A percentile compares a stretch with the other conserved stretches of the same genome.
phyloP scores from a whole-genome alignment of 2,329 filamentous ascomycete genomes.

The Paraphaeosphaeria minitans region DNA sequence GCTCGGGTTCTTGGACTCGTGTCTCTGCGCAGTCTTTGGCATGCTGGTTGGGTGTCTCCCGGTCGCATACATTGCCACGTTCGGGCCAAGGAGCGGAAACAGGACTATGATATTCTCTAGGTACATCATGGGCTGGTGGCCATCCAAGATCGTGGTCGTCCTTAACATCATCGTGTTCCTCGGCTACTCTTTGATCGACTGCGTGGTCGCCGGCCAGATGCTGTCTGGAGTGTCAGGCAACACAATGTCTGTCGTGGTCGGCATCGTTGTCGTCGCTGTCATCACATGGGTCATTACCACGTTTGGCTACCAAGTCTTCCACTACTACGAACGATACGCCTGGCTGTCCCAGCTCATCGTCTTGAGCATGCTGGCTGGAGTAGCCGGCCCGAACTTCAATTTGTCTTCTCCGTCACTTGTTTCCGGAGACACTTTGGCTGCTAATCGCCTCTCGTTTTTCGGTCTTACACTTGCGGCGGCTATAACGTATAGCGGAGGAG shows the following conservation, averaged over 20 bases:
- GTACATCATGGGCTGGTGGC: conserved; percentile 68
- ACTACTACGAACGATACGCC: conserved; percentile 70
- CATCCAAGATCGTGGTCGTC: conserved; percentile 66
- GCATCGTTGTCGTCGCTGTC: conserved; percentile 68
- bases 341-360: conserved; percentile 68
- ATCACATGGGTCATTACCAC: conserved; percentile 68
- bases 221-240: conserved; percentile 66
- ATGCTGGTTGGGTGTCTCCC: conserved; percentile 60
- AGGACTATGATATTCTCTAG: conserved; percentile 64
- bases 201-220: conserved; percentile 70
- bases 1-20: conserved; percentile 63
- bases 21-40: conserved; percentile 63
- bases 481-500: conserved; percentile 66
- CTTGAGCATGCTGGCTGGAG: conserved; percentile 65
- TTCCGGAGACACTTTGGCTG: conserved; percentile 58
- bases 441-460: conserved; percentile 70
- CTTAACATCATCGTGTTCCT: conserved; percentile 67
- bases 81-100: conserved; percentile 65
- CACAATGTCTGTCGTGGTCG: conserved; percentile 67
- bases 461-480: conserved; percentile 69
- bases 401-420: conserved; percentile 57
- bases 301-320: conserved; percentile 71
- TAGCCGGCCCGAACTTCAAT: conserved; percentile 66
- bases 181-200: conserved; percentile 67
- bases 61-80: conserved; percentile 65